Percentiles rank a stretch among this genome's conserved stretches.
Conservation (phyloP, 163 green algal genomes). For the Chlorella variabilis region DNA sequence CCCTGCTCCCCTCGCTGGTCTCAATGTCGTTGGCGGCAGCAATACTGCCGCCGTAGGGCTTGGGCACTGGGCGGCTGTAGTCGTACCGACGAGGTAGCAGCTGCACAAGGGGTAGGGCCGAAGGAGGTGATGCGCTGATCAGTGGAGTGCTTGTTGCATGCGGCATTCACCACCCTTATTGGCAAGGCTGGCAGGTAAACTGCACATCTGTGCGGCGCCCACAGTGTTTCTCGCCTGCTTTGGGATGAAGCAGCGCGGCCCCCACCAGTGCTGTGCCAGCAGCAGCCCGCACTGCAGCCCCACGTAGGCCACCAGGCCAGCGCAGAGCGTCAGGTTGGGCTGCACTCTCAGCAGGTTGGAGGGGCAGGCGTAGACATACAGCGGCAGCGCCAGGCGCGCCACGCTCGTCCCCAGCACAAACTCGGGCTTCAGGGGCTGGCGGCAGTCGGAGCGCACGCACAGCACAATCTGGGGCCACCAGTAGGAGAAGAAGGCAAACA, state of each 20-base stretch:
- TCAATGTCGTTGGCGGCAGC: conserved; percentile 41
- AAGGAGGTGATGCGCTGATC: background rate
- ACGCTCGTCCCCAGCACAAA: conserved; percentile 80
- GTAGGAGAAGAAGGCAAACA: conserved; percentile 78
- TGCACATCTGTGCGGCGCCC: background rate
- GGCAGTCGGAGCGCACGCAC: conserved; percentile 61
- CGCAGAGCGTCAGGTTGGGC: conserved; percentile 50
- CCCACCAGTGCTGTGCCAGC: conserved; percentile 69
- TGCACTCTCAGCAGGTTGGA: conserved; percentile 76
- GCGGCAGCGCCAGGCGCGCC: conserved; percentile 71
- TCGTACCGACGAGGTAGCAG: conserved; percentile 85
- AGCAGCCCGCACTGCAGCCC: conserved; percentile 54
- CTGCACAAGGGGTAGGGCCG: background rate
- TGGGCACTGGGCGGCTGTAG: conserved; percentile 63
- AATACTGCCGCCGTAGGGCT: background rate
- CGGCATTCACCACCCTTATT: background rate
- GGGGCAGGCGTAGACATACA: conserved; percentile 87
- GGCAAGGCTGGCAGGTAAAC: too few relatives aligned
- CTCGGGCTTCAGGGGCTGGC: conserved; percentile 67
- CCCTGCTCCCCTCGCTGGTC: conserved; percentile 49
- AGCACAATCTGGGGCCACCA: conserved; percentile 89
- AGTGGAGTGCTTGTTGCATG: too few relatives aligned
- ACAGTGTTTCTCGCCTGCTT: conserved; percentile 14
- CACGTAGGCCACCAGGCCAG: conserved; percentile 47
- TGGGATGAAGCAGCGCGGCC: conserved; percentile 77